Base-by-base conservation (phyloP, 352 stramenopile genomes). In the Aphanomyces euteiches region DNA sequence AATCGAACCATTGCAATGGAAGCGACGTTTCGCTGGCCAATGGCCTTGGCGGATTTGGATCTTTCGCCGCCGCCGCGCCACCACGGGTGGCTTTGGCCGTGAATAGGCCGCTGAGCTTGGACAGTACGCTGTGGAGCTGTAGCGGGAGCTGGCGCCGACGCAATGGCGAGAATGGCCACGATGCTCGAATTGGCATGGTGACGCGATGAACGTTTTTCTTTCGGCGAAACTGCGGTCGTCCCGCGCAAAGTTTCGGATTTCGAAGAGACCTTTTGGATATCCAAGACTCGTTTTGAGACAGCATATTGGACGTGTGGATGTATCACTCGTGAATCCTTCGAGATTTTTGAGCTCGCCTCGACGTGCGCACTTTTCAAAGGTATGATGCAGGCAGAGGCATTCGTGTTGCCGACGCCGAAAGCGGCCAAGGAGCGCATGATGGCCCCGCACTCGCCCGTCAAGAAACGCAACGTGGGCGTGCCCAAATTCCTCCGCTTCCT, bases 401-500 rank as follows among this genome's bases (percentile, higher is more conserved):
- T 43, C 7, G 17, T 50, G 50, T 21, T 70, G 3, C 10, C 47
- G 15, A 58, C 64, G 28, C 64, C 64, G 4, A 70, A 34, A 40
- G 7, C 47, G 10, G 45, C 38, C 10, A 7, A 36, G 38, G 59
- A 12, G 21, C 10, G 43, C 10, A n/a, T n/a, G 10, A 50, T n/a
- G 19, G 61, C 47, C 47, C 64, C 64, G 4, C 5, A 41, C 40
- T 70, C 64, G 15, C 64, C 64, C 17, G 40, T 70, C 5, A 70
- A 70, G 56, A 77, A 79, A 13, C 80, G 80, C n/a, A 90, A 88
- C 43, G 82, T 88, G 21, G 80, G 80, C 3, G 78, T 90, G 5
- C 83, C 83, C 37, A 90, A 90, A 70, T 90, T 90, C 45, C 69
- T 90, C 19, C 72, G 83, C 0, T 90, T 85, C 66, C 66, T 90